Base-by-base conservation (phyloP, 2,329 filamentous ascomycete genomes). In the Cladosporium sp. region DNA sequence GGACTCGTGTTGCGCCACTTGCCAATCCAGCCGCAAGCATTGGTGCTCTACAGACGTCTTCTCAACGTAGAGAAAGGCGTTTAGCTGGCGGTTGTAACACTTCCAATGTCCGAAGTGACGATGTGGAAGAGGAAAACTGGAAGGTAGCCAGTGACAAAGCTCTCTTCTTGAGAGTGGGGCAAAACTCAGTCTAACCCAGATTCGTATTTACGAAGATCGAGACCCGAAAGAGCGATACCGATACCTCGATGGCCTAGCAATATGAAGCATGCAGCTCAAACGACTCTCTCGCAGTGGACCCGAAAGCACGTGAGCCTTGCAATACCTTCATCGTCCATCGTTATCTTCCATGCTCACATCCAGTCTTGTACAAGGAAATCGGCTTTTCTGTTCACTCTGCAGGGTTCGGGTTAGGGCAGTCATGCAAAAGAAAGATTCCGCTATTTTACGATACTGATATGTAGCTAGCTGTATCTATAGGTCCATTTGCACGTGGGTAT, bases 171-270 rank as follows among this genome's bases (percentile, higher is more conserved):
- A 55, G 18, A 55, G 30, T 14, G 52, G 52, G 30, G 28, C 52
- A 0, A 30, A 26, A 30, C 26, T 11, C 49, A 52, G 49, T 52
- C 26, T 55, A 55, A 34, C 52, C 52, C 52, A 8, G 30, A 32
- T 55, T 55, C 52, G 52, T 55, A 55, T 55, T 55, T 55, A 55
- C 52, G 26, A 6, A 47, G n/a, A 32, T 21, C n/a, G 41, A 18
- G 3, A 11, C n/a, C 38, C 38, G 38, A n/a, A 44, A 44, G 38
- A n/a, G 38, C 38, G 38, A n/a, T 41, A 36, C 1, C 14, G 12
- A 14, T 15, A 44, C 38, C n/a, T 21, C 7, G 2, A 47, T 24
- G 41, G n/a, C 10, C 3, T 12, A 12, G 41, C 41, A n/a, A 24
- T 10, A n/a, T 47, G n/a, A 4, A 41, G 15, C 11, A 32, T 32